These are phyloP conservation scores for Boletus vinaceobasis DNA, from an alignment of 768 basidiomycete genomes.

Conservation along the genomic window DNA sequence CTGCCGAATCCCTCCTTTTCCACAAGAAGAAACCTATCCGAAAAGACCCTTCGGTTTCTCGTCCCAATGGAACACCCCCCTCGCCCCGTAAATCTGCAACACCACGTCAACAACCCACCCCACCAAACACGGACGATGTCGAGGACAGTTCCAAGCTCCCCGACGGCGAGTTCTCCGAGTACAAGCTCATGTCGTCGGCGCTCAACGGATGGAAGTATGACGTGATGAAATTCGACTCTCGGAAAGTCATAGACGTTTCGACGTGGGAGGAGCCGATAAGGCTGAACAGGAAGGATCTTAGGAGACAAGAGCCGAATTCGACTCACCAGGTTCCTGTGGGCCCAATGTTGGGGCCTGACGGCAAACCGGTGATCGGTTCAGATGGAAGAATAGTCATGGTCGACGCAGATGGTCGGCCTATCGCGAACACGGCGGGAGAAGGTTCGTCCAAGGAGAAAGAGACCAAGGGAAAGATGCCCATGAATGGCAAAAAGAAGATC, in stretches of 20 bases:
- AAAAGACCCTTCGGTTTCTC: constrained; percentile 16
- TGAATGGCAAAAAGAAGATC: constrained; percentile 65
- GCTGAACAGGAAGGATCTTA: constrained; percentile 81
- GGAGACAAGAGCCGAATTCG: constrained; percentile 42
- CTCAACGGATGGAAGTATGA: constrained; percentile 90
- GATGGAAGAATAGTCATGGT: constrained; percentile 82
- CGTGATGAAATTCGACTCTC: constrained; percentile 86
- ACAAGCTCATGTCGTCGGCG: constrained; percentile 72
- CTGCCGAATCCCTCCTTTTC: constrained; percentile 54
- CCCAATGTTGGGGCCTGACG: constrained; percentile 79
- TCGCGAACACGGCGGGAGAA: constrained; percentile 38
- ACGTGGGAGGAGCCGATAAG: constrained; percentile 74
- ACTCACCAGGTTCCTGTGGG: constrained; percentile 51
- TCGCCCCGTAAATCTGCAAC: constrained; percentile 37
- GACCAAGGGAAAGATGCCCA: constrained; percentile 42
- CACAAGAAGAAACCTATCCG: constrained; percentile 57
- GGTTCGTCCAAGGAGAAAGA: constrained; percentile 30
- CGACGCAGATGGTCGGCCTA: constrained; percentile 72
- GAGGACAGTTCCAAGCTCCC: constrained; percentile 57
- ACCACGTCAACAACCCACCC: constrained; percentile 39
- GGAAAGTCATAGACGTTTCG: constrained; percentile 66
- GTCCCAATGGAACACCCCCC: constrained; percentile 15
- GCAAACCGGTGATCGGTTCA: constrained; percentile 75
- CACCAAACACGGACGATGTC: constrained; percentile 40
- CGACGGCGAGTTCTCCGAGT: constrained; percentile 70